These are phyloP conservation scores for Excoecaria cochinchinensis DNA, from an alignment of 345 rosid genomes.

Conservation along the genomic window DNA sequence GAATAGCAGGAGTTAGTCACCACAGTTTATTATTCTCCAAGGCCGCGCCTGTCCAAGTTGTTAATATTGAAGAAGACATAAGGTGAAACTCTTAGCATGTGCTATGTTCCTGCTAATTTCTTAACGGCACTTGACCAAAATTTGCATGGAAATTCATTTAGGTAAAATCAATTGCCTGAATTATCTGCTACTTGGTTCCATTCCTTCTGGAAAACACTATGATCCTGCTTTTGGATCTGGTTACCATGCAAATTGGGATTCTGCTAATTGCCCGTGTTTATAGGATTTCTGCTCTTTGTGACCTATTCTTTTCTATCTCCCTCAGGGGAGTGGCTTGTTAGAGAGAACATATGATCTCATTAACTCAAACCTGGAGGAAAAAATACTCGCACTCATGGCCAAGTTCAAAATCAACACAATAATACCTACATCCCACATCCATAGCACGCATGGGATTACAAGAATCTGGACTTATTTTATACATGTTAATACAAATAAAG, in stretches of 20 bases:
- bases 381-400: neutral
- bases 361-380: neutral
- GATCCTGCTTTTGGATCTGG: neutral
- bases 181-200: neutral
- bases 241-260: neutral
- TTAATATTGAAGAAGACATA: slow-evolving; percentile 55
- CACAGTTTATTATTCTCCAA: slow-evolving; percentile 94
- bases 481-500: neutral
- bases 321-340: neutral
- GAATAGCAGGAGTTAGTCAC: slow-evolving; percentile 96
- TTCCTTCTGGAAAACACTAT: slow-evolving; percentile 1
- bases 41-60: slow-evolving; percentile 62
- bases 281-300: neutral
- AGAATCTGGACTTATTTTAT: neutral
- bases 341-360: neutral
- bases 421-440: too few relatives aligned
- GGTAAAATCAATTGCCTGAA: neutral
- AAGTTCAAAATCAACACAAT: neutral
- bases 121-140: too few relatives aligned
- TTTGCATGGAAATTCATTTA: neutral
- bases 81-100: slow-evolving; percentile 39
- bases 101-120: neutral
- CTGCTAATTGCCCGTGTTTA: neutral
- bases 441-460: too few relatives aligned
- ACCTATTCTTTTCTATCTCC: neutral